Percentiles rank a stretch among this genome's conserved stretches.
These are phyloP conservation scores for Neurospora sp. DNA, from an alignment of 495 filamentous ascomycete genomes.

Conservation along the genomic window DNA sequence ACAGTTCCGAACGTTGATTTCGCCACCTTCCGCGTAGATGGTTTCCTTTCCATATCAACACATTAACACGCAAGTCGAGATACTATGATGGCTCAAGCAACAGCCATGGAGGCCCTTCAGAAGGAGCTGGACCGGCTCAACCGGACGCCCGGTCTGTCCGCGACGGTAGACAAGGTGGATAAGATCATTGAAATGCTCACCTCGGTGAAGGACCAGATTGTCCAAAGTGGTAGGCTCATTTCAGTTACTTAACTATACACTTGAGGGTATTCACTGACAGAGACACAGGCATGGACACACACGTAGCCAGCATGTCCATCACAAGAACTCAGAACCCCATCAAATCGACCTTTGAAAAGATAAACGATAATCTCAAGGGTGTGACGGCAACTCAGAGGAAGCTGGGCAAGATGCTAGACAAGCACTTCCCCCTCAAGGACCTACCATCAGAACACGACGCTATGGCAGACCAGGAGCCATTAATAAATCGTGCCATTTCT, in stretches of 20 bases:
- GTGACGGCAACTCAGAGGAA: slow-evolving; percentile 67
- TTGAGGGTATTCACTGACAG: background rate
- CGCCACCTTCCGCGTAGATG: background rate
- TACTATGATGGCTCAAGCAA: slow-evolving; percentile 5
- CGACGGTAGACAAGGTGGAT: slow-evolving; percentile 69
- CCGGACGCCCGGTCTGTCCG: slow-evolving; percentile 57
- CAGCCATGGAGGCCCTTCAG: slow-evolving; percentile 38
- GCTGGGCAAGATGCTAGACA: slow-evolving; percentile 74
- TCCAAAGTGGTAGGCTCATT: slow-evolving; percentile 42
- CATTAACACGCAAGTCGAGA: background rate
- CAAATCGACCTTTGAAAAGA: slow-evolving; percentile 62
- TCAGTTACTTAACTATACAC: background rate
- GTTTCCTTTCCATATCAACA: background rate
- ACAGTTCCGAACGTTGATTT: background rate
- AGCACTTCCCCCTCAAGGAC: slow-evolving; percentile 69
- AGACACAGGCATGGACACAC: slow-evolving; percentile 47
- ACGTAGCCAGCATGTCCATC: slow-evolving; percentile 56
- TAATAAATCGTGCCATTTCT: slow-evolving; percentile 86
- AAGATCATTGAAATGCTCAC: slow-evolving; percentile 66
- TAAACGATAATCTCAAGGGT: slow-evolving; percentile 71
- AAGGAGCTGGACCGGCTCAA: slow-evolving; percentile 63
- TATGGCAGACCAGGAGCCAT: slow-evolving; percentile 59
- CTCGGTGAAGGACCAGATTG: slow-evolving; percentile 59
- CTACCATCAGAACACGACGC: slow-evolving; percentile 75
- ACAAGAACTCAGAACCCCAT: slow-evolving; percentile 77